Conservation (phyloP, 495 filamentous ascomycete genomes). For the Aspergillus egyptiacus region DNA sequence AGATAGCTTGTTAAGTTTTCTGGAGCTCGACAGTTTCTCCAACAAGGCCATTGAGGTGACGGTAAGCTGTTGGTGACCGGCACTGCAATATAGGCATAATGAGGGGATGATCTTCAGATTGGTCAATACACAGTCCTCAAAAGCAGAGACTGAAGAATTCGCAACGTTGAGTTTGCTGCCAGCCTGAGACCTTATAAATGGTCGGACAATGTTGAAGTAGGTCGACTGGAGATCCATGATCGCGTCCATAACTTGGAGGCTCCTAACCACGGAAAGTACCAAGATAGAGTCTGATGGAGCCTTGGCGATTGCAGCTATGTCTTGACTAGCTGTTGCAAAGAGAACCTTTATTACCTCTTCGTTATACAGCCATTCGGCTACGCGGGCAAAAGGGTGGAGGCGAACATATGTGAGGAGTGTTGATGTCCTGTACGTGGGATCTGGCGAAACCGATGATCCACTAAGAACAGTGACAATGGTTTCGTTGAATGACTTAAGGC, state of each 20-base stretch:
- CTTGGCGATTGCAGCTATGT: slow-evolving; percentile 58
- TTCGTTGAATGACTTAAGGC: slow-evolving; percentile 83
- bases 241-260: slow-evolving; percentile 72
- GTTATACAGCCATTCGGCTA: slow-evolving; percentile 97
- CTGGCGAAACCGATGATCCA: slow-evolving; percentile 63
- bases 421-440: slow-evolving; percentile 62
- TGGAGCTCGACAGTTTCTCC: slow-evolving; percentile 76
- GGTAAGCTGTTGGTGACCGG: slow-evolving; percentile 68
- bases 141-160: slow-evolving; percentile 69
- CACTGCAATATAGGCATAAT: slow-evolving; percentile 76
- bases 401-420: slow-evolving; percentile 70
- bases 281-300: slow-evolving; percentile 66
- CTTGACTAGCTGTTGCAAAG: slow-evolving; percentile 68
- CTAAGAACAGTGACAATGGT: slow-evolving; percentile 78
- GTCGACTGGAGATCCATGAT: slow-evolving; percentile 84
- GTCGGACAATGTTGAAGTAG: slow-evolving; percentile 79
- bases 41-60: slow-evolving; percentile 71
- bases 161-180: slow-evolving; percentile 47
- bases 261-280: slow-evolving; percentile 64
- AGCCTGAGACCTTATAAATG: slow-evolving; percentile 57
- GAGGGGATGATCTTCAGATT: slow-evolving; percentile 69
- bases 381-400: slow-evolving; percentile 84
- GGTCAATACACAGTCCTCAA: slow-evolving; percentile 87
- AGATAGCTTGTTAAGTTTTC: slow-evolving; percentile 57
- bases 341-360: slow-evolving; percentile 76